A percentile compares a stretch with the other conserved stretches of the same genome.
Evolutionary conservation across 345 rosid species (phyloP).

Genomic region (Heritiera fomes): DNA sequence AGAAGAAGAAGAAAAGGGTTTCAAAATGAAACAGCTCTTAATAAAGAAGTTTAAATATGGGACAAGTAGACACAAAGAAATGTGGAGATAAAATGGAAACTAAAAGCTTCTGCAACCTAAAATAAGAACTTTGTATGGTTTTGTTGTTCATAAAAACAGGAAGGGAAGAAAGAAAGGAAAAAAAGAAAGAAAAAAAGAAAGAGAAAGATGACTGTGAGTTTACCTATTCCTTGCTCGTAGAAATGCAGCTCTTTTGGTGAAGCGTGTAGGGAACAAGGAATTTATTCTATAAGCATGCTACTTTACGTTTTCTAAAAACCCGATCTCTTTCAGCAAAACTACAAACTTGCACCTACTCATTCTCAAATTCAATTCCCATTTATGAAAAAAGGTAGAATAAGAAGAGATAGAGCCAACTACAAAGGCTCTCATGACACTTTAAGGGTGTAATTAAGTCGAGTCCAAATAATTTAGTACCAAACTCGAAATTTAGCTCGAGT

Average conservation of each 20-base stretch:
- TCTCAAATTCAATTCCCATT: not conserved
- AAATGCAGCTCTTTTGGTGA: slow-evolving; percentile 16
- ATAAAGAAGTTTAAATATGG: slow-evolving; percentile 17
- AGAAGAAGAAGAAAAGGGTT: not conserved
- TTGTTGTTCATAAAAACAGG: slow-evolving; percentile 14
- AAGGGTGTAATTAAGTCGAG: too few species aligned
- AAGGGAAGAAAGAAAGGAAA: not conserved
- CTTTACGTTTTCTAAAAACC: not conserved
- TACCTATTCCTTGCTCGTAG: slow-evolving; percentile 15
- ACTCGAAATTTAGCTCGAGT: too few species aligned
- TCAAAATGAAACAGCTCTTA: not conserved
- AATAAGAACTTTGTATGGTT: slow-evolving; percentile 7
- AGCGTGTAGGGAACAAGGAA: slow-evolving; percentile 21
- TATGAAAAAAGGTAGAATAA: not conserved
- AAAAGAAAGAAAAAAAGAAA: not conserved
- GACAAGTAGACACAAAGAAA: not conserved
- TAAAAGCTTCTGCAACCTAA: slow-evolving; percentile 24
- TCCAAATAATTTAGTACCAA: too few species aligned
- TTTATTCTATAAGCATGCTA: slow-evolving; percentile 13
- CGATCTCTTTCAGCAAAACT: not conserved
- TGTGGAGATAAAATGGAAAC: slow-evolving; percentile 15
- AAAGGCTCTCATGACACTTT: not conserved
- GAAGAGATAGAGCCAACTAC: not conserved
- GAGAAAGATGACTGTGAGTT: slow-evolving; percentile 1
- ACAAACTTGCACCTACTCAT: slow-evolving; percentile 4